These are phyloP conservation scores for Penicilliopsis zonata DNA, from an alignment of 495 filamentous ascomycete genomes.

Conservation along the genomic window DNA sequence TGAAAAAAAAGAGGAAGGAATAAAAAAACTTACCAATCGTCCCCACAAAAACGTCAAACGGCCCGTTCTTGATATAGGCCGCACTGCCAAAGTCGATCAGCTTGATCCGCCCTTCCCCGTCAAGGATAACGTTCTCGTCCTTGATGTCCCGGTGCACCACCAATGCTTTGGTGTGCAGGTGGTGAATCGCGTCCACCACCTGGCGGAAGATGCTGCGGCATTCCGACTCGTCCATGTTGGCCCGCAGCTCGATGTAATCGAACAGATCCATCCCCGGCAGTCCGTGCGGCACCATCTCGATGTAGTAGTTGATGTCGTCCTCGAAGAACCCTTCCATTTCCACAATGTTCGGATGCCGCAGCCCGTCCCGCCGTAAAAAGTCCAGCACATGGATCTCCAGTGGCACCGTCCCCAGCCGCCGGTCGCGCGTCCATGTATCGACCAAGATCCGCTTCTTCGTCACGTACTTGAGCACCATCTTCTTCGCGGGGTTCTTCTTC, in stretches of 20 bases:
- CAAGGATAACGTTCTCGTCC: conserved; percentile 93
- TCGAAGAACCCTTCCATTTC: conserved; percentile 99
- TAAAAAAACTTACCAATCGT: conserved; percentile 69
- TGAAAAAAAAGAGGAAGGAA: neutral
- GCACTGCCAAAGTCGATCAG: conserved; percentile 97
- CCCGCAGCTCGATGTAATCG: conserved; percentile 93
- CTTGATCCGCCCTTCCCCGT: conserved; percentile 92
- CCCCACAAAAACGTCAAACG: conserved; percentile 98
- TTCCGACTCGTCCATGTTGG: conserved; percentile 92
- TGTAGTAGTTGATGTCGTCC: conserved; percentile 96
- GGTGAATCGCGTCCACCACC: conserved; percentile 77
- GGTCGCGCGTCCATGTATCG: conserved; percentile 96
- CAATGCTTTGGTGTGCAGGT: conserved; percentile 79
- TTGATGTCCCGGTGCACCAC: conserved; percentile 98
- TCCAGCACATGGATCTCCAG: conserved; percentile 96
- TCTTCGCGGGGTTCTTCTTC: conserved; percentile 61
- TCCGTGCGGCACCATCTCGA: conserved; percentile 95
- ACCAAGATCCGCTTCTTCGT: conserved; percentile 95
- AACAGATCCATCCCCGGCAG: conserved; percentile 98
- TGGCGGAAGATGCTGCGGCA: conserved; percentile 92
- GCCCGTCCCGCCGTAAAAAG: conserved; percentile 76
- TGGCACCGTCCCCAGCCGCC: conserved; percentile 89
- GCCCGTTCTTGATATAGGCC: conserved; percentile 94
- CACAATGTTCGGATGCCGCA: conserved; percentile 90
- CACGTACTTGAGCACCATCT: conserved; percentile 94